A percentile compares a stretch with the other conserved stretches of the same genome.
These are phyloP conservation scores for Limonium bicolor DNA, from an alignment of 148 eudicot genomes.

Conservation along the genomic window DNA sequence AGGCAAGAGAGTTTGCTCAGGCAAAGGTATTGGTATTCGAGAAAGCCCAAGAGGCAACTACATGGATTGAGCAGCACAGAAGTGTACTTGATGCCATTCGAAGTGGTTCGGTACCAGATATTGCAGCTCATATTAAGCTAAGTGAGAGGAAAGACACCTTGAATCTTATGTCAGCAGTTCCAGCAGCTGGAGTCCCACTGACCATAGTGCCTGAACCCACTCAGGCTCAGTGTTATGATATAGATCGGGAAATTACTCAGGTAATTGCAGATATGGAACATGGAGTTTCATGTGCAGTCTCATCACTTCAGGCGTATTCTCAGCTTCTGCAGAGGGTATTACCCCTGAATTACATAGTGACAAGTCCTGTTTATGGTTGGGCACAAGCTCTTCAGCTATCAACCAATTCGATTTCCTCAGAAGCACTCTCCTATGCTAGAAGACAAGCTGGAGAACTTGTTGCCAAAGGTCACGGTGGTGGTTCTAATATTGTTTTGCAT, in stretches of 20 bases:
- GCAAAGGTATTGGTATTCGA: constrained; percentile 63
- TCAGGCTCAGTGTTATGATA: constrained; percentile 86
- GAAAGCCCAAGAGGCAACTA: constrained; percentile 64
- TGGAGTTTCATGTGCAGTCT: constrained; percentile 63
- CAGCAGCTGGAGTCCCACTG: constrained; percentile 79
- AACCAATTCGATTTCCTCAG: constrained; percentile 47
- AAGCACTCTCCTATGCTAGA: constrained; percentile 42
- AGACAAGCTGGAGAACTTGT: constrained; percentile 80
- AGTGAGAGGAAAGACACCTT: constrained; percentile 41
- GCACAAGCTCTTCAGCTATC: constrained; percentile 70
- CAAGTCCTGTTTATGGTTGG: constrained; percentile 90
- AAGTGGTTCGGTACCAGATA: constrained; percentile 54
- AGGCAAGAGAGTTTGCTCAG: constrained; percentile 71
- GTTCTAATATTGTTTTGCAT: constrained; percentile 26
- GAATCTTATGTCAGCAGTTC: constrained; percentile 74
- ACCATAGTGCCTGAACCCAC: constrained; percentile 97
- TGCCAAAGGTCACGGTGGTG: constrained; percentile 30
- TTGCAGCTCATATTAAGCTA: constrained; percentile 32
- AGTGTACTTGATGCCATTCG: constrained; percentile 79
- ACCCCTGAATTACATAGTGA: constrained; percentile 83
- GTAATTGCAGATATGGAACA: constrained; percentile 50
- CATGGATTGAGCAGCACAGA: constrained; percentile 91
- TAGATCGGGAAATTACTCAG: constrained; percentile 74
- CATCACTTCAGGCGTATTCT: constrained; percentile 67
- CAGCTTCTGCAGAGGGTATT: constrained; percentile 73